Conservation (phyloP, 306 rosid genomes). For the Ormosia emarginata region DNA sequence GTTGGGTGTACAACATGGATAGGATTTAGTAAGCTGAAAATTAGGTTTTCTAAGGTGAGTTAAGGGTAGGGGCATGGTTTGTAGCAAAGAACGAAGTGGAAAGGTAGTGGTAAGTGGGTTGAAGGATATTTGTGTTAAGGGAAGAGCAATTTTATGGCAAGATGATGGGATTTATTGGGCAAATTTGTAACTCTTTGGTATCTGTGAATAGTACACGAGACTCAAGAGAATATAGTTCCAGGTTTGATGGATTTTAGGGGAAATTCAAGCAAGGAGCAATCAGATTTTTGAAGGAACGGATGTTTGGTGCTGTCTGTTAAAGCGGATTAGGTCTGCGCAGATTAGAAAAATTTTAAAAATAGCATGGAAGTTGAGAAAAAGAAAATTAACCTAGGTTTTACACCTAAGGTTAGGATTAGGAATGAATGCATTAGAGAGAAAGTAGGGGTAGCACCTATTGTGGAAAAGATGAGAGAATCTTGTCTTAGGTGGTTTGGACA, state of each 20-base stretch:
- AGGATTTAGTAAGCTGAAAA: conserved; percentile 7
- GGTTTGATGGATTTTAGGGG: background rate
- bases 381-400: background rate
- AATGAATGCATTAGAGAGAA: too few species aligned
- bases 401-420: too few species aligned
- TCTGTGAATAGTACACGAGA: background rate
- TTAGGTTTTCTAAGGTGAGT: background rate
- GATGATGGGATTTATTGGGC: background rate
- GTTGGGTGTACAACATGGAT: background rate
- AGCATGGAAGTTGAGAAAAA: too few species aligned
- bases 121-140: background rate
- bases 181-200: background rate
- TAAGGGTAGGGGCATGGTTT: background rate
- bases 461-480: too few species aligned
- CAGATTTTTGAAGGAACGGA: background rate
- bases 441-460: too few species aligned
- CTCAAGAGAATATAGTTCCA: background rate
- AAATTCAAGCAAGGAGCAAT: background rate
- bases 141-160: background rate
- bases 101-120: background rate
- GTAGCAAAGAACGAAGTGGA: background rate
- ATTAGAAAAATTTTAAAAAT: too few species aligned
- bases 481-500: too few species aligned
- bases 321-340: too few species aligned
- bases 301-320: too few species aligned